Percentiles rank a stretch among this genome's conserved stretches.
Evolutionary conservation across 768 basidiomycete genomes (phyloP).

Genomic region (Piloderma croceum): DNA sequence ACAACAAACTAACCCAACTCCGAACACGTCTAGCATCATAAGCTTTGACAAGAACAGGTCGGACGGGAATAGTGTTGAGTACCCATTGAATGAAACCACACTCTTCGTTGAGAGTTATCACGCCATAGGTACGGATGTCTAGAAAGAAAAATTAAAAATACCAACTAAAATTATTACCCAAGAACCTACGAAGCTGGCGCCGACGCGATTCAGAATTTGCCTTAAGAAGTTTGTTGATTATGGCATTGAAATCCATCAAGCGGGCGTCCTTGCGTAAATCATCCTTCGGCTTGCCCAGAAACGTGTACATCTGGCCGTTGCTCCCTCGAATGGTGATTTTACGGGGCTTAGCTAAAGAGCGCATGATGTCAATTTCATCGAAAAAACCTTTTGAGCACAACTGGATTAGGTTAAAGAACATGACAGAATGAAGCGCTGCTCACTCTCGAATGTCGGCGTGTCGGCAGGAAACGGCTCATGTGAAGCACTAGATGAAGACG

Average conservation of each 20-base stretch:
- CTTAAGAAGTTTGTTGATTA: constrained; percentile 95
- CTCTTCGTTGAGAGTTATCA: constrained; percentile 95
- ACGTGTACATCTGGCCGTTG: constrained; percentile 81
- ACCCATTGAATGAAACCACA: constrained; percentile 99
- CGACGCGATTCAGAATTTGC: constrained; percentile 89
- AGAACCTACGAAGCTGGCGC: constrained; percentile 75
- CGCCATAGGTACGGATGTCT: constrained; percentile 98
- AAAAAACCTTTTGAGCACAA: constrained; percentile 48
- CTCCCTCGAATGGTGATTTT: constrained; percentile 82
- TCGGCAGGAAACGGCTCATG: constrained; percentile 79
- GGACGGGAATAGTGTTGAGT: constrained; percentile 80
- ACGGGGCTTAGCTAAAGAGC: constrained; percentile 83
- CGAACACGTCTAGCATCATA: constrained; percentile 53
- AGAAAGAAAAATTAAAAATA: not conserved
- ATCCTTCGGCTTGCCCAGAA: constrained; percentile 95
- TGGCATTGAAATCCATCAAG: constrained; percentile 95
- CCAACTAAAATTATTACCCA: not conserved
- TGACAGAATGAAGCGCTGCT: constrained; percentile 12
- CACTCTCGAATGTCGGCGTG: constrained; percentile 74
- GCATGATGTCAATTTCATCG: constrained; percentile 89
- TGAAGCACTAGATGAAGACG: constrained; percentile 39
- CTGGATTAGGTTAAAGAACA: not conserved
- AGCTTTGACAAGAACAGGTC: constrained; percentile 61
- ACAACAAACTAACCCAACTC: constrained; percentile 44
- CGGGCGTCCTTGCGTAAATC: constrained; percentile 96